Base-by-base conservation (phyloP, 2,329 filamentous ascomycete genomes). In the Penicillium sclerotiorum region DNA sequence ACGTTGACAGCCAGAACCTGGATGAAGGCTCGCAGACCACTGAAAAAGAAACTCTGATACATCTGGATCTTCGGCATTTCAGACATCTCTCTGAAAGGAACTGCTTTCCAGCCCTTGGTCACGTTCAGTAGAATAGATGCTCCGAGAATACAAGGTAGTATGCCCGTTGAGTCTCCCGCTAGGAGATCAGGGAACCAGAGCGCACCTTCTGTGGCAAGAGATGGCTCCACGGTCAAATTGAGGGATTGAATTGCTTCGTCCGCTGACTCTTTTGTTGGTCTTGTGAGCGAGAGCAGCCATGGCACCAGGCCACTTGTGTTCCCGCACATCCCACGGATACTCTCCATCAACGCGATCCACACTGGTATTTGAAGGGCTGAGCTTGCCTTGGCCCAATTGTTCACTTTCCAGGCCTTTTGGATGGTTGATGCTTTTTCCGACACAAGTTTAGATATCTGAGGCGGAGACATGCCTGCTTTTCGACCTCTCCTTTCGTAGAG, bases 141-240 rank as follows among this genome's bases (percentile, higher is more conserved):
- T 0, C 76, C 77, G 18, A 83, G 69, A 3, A 77, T 49, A 33
- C 76, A 70, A 0, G 81, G 80, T 1, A 85, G 69, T 2, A 73
- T 56, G 2, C 77, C 67, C 2, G 74, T 75, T 0, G 81, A 73
- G 57, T 86, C 83, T 8, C 79, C 68, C 0, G 73, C 60, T 5
- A 81, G 68, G 12, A 87, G 74, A 61, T 86, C 74, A 1, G 77
- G 74, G 48, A 85, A 84, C 83, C 83, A 87, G 2, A 83, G 69
- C 3, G 78, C 74, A n/a, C 83, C 83, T 67, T 84, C 83, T 7
- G 64, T 74, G 5, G 77, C 73, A 13, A 86, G 67, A 4, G 76
- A 73, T 3, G 77, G 75, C 55, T 83, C 79, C 25, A 77, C 37
- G 3, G 61, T 51, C 8, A 62, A 37, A 47, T 58, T 59, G 20